Evolutionary conservation across 306 rosid species (phyloP).

Genomic region (Sechiopsis laciniata): DNA sequence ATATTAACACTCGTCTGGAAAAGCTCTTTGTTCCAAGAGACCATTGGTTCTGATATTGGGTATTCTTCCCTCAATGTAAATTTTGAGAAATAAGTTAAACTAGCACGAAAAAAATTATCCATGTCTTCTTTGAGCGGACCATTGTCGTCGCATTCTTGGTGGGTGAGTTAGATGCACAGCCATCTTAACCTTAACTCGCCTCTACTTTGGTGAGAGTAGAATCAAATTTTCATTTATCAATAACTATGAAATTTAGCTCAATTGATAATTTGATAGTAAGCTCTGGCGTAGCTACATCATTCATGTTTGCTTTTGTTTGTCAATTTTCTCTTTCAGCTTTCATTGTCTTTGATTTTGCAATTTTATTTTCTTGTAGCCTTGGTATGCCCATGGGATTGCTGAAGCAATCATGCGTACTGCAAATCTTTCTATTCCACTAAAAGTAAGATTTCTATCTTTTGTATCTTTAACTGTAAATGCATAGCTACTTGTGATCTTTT

Average conservation of each 20-base stretch:
- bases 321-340: constrained; percentile 1
- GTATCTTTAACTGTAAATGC: not conserved
- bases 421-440: constrained; percentile 88
- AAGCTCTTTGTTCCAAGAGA: not conserved
- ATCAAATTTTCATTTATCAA: not conserved
- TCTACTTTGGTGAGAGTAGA: constrained; percentile 10
- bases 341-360: constrained; percentile 20
- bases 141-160: too few species aligned
- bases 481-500: not conserved
- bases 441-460: constrained; percentile 43
- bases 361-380: constrained; percentile 53
- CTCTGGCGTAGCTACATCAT: not conserved
- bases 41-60: not conserved
- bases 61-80: not conserved
- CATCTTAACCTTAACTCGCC: not conserved
- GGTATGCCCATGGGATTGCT: constrained; percentile 98
- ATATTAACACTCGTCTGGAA: not conserved
- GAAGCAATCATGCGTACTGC: constrained; percentile 98
- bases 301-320: not conserved
- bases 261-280: constrained; percentile 1
- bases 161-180: too few species aligned
- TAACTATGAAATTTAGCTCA: constrained; percentile 6
- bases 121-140: not conserved
- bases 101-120: not conserved
- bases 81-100: not conserved